phyloP scores from a whole-genome alignment of 2,329 filamentous ascomycete genomes.

The Pseudomassariella vexata region DNA sequence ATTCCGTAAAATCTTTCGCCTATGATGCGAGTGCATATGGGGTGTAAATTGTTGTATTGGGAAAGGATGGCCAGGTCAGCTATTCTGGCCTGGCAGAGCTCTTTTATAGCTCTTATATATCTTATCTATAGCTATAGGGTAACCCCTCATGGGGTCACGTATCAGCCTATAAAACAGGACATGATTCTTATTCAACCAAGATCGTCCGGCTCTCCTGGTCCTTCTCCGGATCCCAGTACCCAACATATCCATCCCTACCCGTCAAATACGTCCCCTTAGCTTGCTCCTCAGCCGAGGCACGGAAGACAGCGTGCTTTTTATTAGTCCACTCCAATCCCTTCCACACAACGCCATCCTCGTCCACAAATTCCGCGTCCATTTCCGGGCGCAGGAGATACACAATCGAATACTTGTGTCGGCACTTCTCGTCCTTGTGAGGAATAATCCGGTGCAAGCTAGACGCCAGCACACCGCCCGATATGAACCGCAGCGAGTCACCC shows the following conservation, averaged over 20 bases:
- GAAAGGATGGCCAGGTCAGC: no score
- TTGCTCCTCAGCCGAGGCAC: background rate
- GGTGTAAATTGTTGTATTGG: no score
- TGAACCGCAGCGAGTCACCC: background rate
- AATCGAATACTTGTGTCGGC: background rate
- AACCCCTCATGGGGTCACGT: no score
- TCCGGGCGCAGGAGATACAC: background rate
- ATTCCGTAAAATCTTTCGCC: no score
- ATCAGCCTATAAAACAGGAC: no score
- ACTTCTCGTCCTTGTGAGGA: background rate
- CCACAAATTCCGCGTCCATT: background rate
- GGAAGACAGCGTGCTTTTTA: background rate
- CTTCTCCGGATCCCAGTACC: background rate
- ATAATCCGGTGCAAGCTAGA: slow-evolving; percentile 1
- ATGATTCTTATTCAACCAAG: no score
- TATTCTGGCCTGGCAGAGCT: no score
- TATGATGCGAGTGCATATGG: no score
- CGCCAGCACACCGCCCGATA: background rate
- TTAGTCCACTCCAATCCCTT: background rate
- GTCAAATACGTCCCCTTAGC: background rate
- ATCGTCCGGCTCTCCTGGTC: no score
- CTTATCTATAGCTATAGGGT: no score
- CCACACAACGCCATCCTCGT: background rate
- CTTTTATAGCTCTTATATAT: no score
- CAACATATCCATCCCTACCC: background rate